Percentiles rank a stretch among this genome's conserved stretches.
These are phyloP conservation scores for Pilobolus umbonatus DNA, from an alignment of 192 early-diverging fungal species.

Conservation along the genomic window DNA sequence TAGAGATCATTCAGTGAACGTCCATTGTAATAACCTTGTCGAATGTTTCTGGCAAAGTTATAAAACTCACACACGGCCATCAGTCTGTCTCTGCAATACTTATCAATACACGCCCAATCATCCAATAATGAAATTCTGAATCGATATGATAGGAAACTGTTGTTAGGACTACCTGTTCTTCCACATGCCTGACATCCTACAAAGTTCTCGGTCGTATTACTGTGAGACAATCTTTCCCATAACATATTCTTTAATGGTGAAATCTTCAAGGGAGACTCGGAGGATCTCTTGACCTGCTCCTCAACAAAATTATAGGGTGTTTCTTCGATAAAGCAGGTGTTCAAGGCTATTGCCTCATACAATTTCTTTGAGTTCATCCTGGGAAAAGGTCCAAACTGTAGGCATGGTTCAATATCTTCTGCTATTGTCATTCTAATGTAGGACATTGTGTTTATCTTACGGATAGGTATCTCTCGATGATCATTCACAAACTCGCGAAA, in stretches of 20 bases:
- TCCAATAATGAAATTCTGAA: conserved; percentile 65
- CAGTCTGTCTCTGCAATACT: conserved; percentile 85
- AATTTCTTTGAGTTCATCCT: conserved; percentile 84
- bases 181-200: conserved; percentile 52
- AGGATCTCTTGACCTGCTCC: conserved; percentile 36
- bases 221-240: conserved; percentile 49
- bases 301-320: conserved; percentile 45
- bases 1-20: conserved; percentile 77
- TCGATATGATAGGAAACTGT: conserved; percentile 44
- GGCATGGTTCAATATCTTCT: conserved; percentile 90
- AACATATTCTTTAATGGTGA: conserved; percentile 46
- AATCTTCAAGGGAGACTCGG: conserved; percentile 42
- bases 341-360: conserved; percentile 78
- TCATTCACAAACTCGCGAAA: conserved; percentile 82
- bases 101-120: conserved; percentile 74
- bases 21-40: conserved; percentile 77
- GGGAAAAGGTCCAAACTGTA: conserved; percentile 88
- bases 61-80: conserved; percentile 94
- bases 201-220: conserved; percentile 23
- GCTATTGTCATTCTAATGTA: conserved; percentile 86
- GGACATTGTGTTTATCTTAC: conserved; percentile 68
- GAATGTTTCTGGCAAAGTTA: conserved; percentile 83
- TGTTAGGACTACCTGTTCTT: conserved; percentile 29
- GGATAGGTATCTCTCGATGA: conserved; percentile 57
- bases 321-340: conserved; percentile 88